Base-by-base conservation (phyloP, 257 asterid genomes). In the Salvia splendens region DNA sequence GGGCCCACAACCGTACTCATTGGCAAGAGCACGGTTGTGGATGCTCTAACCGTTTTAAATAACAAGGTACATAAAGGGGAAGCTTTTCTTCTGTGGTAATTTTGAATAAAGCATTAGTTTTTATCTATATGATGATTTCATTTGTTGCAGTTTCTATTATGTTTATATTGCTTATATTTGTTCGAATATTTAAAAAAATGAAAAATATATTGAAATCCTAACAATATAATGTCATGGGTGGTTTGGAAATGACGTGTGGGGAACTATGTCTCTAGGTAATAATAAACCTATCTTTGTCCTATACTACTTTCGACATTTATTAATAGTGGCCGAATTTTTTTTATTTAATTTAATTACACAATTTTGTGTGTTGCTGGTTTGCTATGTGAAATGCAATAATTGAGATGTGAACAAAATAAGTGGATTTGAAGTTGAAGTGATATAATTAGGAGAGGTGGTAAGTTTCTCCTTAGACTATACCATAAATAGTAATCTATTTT, bases 401-500 rank as follows among this genome's bases (percentile, higher is more conserved):
- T 50, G 85, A 78, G 78, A 69, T 50, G 78, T 54, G 64, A 73
- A 73, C 41, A 77, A 40, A 50, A 52, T 67, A 64, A 73, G 60
- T 64, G 68, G 66, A 66, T 64, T 42, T 61, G 62, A 53, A 61
- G 36, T 15, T 60, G 71, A 59, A 28, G 58, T 68, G 77, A 56
- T 61, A 60, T 65, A 4, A 73, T 55, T 62, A 36, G 78, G 15
- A 46, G 20, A 17, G 73, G 57, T 67, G 76, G 74, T 64, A 64
- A 67, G 58, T 58, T 52, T 56, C 65, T 64, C 71, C 78, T 70
- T 75, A 79, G 77, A 73, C 74, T 67, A 76, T 73, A 73, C 85
- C 54, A 80, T 77, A 73, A 58, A 80, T 76, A 60, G 81, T 61
- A 53, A 70, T 32, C 53, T 33, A 0, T 49, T 46, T 24, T 71